Evolutionary conservation across 306 rosid species (phyloP).

Genomic region (Abrus pulchellus): DNA sequence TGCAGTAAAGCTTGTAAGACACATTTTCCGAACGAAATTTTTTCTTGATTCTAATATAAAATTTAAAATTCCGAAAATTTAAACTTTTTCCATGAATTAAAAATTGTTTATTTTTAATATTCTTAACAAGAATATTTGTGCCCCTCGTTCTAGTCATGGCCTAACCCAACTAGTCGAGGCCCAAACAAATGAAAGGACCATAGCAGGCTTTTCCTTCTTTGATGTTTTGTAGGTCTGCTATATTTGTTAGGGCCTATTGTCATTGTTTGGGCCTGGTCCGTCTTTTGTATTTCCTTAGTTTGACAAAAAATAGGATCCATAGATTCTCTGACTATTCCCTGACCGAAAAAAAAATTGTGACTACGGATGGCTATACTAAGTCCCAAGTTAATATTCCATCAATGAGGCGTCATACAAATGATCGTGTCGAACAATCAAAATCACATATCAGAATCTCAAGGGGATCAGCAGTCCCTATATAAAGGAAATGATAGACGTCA

Average conservation of each 20-base stretch:
- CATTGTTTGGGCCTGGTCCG: neutral
- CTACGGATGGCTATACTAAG: neutral
- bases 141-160: neutral
- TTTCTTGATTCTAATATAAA: neutral
- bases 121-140: neutral
- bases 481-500: too few relatives aligned
- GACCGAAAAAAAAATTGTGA: too few relatives aligned
- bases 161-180: neutral
- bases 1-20: neutral
- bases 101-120: neutral
- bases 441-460: too few relatives aligned
- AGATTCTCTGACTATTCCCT: neutral
- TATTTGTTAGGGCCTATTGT: neutral
- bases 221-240: too few relatives aligned
- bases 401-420: neutral
- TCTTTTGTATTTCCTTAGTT: neutral
- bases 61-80: neutral
- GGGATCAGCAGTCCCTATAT: too few relatives aligned
- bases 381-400: neutral
- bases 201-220: too few relatives aligned
- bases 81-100: neutral
- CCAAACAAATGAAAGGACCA: neutral
- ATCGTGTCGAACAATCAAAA: too few relatives aligned
- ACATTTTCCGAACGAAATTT: neutral
- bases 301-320: neutral